Percentiles rank a stretch among this genome's conserved stretches.
Conservation (phyloP, 441 rosid genomes). For the Cnidoscolus chayamansa region DNA sequence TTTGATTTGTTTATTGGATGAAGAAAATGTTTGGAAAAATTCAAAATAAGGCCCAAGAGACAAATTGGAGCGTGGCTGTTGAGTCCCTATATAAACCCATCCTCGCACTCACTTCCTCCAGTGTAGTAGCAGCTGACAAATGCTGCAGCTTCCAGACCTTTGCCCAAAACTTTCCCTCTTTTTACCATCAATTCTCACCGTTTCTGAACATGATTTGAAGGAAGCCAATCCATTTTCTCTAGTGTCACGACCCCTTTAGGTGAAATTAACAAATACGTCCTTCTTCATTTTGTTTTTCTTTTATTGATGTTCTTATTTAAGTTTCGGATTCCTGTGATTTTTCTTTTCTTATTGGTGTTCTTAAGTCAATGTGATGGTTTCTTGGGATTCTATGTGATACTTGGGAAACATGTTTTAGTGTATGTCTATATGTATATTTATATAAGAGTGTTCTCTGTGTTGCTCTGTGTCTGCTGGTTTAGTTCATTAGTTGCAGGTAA, state of each 20-base stretch:
- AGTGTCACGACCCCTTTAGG: neutral
- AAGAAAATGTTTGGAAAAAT: no score
- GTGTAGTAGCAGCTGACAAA: neutral
- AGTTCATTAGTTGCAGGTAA: slow-evolving; percentile 2
- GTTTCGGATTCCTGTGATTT: neutral
- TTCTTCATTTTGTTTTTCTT: neutral
- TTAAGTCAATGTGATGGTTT: neutral
- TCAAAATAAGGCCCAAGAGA: neutral
- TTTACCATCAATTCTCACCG: neutral
- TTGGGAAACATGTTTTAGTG: neutral
- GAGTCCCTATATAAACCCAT: slow-evolving; percentile 2
- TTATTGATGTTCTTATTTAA: neutral
- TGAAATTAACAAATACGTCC: neutral
- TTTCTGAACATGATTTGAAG: neutral
- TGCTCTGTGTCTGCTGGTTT: neutral
- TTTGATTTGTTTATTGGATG: no score
- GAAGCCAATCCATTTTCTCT: neutral
- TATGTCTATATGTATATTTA: neutral
- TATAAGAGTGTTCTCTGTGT: neutral
- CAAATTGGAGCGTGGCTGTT: neutral
- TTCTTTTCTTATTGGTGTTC: neutral
- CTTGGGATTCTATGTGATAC: neutral
- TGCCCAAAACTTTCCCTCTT: neutral
- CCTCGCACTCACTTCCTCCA: neutral
- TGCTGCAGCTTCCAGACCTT: neutral